Base-by-base conservation (phyloP, 2,329 filamentous ascomycete species). In the Ophiocordyceps camponoti-saundersi region DNA sequence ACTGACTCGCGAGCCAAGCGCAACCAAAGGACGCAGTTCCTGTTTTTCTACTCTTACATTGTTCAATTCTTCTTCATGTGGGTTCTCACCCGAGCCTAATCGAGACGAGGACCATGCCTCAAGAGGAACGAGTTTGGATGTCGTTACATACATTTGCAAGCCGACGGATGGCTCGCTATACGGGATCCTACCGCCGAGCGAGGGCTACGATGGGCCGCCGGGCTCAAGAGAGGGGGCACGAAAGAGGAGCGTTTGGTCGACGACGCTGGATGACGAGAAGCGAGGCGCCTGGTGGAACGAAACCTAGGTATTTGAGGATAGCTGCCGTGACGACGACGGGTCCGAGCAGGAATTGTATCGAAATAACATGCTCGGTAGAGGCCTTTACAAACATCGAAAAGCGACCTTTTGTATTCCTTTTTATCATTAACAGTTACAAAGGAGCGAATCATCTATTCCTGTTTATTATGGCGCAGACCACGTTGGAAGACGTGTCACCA, bases 11-110 rank as follows among this genome's bases (percentile, higher is more conserved):
- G 89, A 51, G 81, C 85, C 39, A 92, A 95, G 67, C 80, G 84
- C 59, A 92, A 84, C 64, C 80, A 87, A 61, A 74, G 89, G 52
- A 95, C 88, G 1, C 87, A 95, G 64, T 95, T 95, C 59, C 72
- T 95, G 53, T 94, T 94, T 64, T 73, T 89, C 55, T 95, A 98
- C 66, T 90, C 89, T 42, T 98, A 96, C 64, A 71, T 93, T 47
- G 82, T 96, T 48, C 92, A 98, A 68, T 76, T 96, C 54, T 69
- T 89, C 48, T 94, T 96, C 64, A 98, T 96, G 89, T 92, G 90
- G 81, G 64, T 77, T 53, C 64, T 79, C 49, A 76, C 68, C 49
- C 63, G 68, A 49, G 63, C 66, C 26, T 74, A 51, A 46, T 20
- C 18, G 36, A 21, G 32, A 34, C 32, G 32, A n/a, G 16, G 12